phyloP scores from a whole-genome alignment of 2,329 filamentous ascomycete species.

The Annulohypoxylon truncatum region DNA sequence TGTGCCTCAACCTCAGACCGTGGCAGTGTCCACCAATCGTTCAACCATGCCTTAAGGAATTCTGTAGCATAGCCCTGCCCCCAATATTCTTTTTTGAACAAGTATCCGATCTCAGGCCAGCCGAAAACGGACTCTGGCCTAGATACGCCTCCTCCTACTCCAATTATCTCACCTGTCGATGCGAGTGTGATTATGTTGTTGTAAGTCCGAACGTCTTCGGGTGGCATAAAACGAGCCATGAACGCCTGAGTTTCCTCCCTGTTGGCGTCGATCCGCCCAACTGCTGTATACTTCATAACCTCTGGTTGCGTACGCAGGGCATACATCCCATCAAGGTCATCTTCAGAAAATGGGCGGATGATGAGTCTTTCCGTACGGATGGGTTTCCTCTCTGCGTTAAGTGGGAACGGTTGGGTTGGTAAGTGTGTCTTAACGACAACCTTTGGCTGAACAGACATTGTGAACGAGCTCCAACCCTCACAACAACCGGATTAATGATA shows the following conservation, averaged over 20 bases:
- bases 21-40: slow-evolving; percentile 62
- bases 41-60: slow-evolving; percentile 61
- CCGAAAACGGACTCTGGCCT: slow-evolving; percentile 49
- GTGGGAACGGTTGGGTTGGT: slow-evolving; percentile 57
- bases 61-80: slow-evolving; percentile 68
- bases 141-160: slow-evolving; percentile 56
- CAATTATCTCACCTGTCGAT: slow-evolving; percentile 63
- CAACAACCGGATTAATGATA: background rate
- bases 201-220: slow-evolving; percentile 63
- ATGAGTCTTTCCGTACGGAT: slow-evolving; percentile 66
- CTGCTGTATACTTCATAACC: slow-evolving; percentile 70
- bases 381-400: slow-evolving; percentile 52
- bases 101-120: slow-evolving; percentile 71
- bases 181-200: slow-evolving; percentile 65
- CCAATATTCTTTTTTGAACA: slow-evolving; percentile 65
- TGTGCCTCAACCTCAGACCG: slow-evolving; percentile 57
- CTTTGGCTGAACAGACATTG: slow-evolving; percentile 27
- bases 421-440: slow-evolving; percentile 62
- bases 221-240: slow-evolving; percentile 58
- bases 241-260: slow-evolving; percentile 57
- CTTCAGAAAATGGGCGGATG: slow-evolving; percentile 61
- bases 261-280: slow-evolving; percentile 57
- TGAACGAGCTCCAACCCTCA: background rate
- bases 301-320: slow-evolving; percentile 67
- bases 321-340: slow-evolving; percentile 64